These are phyloP conservation scores for Beauveria brongniartii DNA, from an alignment of 2,329 filamentous ascomycete species.

Conservation along the genomic window DNA sequence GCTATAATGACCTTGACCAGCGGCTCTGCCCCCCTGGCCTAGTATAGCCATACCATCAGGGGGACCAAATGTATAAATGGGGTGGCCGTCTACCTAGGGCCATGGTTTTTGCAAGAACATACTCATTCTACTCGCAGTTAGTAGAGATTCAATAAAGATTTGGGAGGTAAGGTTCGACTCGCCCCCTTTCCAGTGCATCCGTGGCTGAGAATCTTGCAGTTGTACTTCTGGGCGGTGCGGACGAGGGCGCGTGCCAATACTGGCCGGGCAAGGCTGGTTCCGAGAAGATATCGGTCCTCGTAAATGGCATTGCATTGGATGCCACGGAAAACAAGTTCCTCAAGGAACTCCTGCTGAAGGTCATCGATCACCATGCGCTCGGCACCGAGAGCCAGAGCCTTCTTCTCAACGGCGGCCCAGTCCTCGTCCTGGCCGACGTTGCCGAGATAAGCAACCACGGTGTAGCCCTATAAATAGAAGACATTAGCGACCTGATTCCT, in stretches of 20 bases:
- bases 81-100: background rate
- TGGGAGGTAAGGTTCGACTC: constrained; percentile 24
- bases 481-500: constrained; percentile 10
- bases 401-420: constrained; percentile 59
- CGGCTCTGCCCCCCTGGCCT: background rate
- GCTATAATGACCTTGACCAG: too few relatives aligned
- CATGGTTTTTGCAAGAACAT: constrained; percentile 10
- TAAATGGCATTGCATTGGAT: constrained; percentile 52
- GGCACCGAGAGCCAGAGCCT: constrained; percentile 42
- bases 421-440: constrained; percentile 67
- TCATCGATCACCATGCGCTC: constrained; percentile 46
- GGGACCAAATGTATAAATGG: background rate
- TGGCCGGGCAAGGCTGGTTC: constrained; percentile 56
- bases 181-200: constrained; percentile 27
- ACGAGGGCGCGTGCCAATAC: constrained; percentile 37
- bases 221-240: constrained; percentile 18
- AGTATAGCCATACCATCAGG: background rate
- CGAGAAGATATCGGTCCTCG: constrained; percentile 44
- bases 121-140: constrained; percentile 20
- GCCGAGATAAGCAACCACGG: constrained; percentile 37
- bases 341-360: constrained; percentile 63
- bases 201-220: constrained; percentile 32
- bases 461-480: constrained; percentile 14
- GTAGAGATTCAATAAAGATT: background rate
- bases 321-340: constrained; percentile 67